These are phyloP conservation scores for Monilinia vaccinii-corymbosi DNA, from an alignment of 2,329 filamentous ascomycete genomes.

Conservation along the genomic window DNA sequence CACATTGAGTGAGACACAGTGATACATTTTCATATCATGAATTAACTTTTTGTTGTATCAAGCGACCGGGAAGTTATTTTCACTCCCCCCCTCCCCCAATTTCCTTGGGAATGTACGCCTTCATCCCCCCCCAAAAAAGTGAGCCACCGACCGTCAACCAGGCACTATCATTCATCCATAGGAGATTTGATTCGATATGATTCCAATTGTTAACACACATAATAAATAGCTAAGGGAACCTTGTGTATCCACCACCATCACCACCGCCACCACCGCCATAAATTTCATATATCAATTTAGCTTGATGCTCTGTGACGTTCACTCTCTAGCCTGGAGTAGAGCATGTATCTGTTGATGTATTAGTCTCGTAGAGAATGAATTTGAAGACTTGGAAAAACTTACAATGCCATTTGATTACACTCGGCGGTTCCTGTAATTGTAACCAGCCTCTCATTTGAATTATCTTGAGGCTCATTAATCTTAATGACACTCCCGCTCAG, in stretches of 20 bases:
- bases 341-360: constrained; percentile 46
- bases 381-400: constrained; percentile 32
- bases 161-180: neutral
- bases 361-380: neutral
- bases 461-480: constrained; percentile 98
- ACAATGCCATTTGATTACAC: constrained; percentile 99
- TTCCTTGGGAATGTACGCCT: neutral
- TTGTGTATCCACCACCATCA: neutral
- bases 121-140: neutral
- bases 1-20: too few relatives aligned
- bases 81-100: neutral
- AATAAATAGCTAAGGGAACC: neutral
- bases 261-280: too few relatives aligned
- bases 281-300: neutral
- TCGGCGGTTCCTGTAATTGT: constrained; percentile 98
- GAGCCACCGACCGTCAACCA: neutral
- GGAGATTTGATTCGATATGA: neutral
- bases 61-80: neutral
- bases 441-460: constrained; percentile 94
- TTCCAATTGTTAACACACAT: neutral
- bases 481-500: constrained; percentile 98
- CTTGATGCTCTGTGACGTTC: constrained; percentile 27
- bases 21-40: neutral
- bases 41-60: neutral
- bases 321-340: constrained; percentile 88